These are phyloP conservation scores for Cladosporium sp. DNA, from an alignment of 2,329 filamentous ascomycete genomes.

Conservation along the genomic window DNA sequence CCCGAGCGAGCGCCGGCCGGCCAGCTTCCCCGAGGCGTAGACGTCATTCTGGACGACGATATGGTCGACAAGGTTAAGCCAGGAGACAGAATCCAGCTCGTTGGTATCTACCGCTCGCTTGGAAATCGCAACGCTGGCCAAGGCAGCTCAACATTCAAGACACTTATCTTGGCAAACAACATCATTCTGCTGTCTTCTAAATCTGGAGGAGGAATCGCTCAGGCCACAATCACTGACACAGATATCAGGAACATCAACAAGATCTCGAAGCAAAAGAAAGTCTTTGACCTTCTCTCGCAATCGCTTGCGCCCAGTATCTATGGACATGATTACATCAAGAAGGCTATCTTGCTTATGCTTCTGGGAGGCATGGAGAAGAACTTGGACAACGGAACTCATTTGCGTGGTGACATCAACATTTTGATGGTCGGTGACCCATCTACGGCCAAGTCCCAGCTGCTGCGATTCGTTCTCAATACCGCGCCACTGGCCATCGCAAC, in stretches of 20 bases:
- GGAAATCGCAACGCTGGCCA: conserved; percentile 90
- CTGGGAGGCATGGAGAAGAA: conserved; percentile 98
- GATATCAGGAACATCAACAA: conserved; percentile 99
- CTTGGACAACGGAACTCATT: conserved; percentile 92
- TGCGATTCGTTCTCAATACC: conserved; percentile 95
- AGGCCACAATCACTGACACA: conserved; percentile 87
- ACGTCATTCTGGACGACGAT: conserved; percentile 95
- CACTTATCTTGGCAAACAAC: conserved; percentile 89
- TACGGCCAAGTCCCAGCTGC: conserved; percentile 95
- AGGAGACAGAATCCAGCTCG: conserved; percentile 90
- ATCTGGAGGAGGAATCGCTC: conserved; percentile 87
- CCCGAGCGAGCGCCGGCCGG: conserved; percentile 92
- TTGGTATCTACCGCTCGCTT: conserved; percentile 91
- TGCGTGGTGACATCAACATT: conserved; percentile 98
- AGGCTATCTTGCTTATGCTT: conserved; percentile 91
- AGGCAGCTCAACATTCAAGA: conserved; percentile 92
- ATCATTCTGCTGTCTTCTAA: conserved; percentile 93
- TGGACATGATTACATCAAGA: conserved; percentile 96
- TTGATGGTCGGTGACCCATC: conserved; percentile 99
- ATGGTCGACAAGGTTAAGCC: conserved; percentile 93
- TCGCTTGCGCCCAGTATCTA: conserved; percentile 95
- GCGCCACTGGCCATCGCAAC: conserved; percentile 95
- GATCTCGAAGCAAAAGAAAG: conserved; percentile 85
- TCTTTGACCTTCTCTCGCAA: conserved; percentile 89
- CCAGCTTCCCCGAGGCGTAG: conserved; percentile 89